Base-by-base conservation (phyloP, 139 green algal genomes). In the Micromonas commoda region DNA sequence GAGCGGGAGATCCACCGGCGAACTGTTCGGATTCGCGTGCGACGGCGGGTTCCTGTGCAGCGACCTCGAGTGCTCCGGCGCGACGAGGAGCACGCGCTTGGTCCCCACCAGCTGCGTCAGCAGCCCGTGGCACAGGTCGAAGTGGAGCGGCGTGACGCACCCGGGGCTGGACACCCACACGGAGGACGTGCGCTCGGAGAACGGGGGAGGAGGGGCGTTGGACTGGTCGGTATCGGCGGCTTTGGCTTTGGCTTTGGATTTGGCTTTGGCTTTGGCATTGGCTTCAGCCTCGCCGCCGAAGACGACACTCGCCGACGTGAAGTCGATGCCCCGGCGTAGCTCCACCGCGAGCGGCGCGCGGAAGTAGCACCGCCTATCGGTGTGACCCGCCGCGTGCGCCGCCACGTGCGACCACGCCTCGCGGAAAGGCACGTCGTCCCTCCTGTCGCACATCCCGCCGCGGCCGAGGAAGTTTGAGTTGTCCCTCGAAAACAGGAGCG, bases 61-160 rank as follows among this genome's bases (percentile, higher is more conserved):
- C 45, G 45, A 57, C 45, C 45, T 9, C 45, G 45, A 9, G 45
- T 57, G 45, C 45, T 57, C 45, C 68, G 68, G 68, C 34, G 37
- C 38, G 20, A 60, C 52, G 37, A 75, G 68, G 19, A 38, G 68
- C 9, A 61, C 68, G 68, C 37, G 68, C 29, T 71, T 71, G 4
- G 13, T 4, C 3, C 64, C 64, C 64, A 16, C 28, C 64, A 51
- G 13, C 60, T 85, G 80, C 37, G 26, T 60, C 16, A 85, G 52
- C 28, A 85, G 64, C 29, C 77, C 80, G 31, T 85, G 73, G 52
- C 76, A 81, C 37, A 53, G 61, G 65, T 85, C 80, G 54, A 73
- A 85, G 68, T 85, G 80, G 5, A 76, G n/a, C 32, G 80, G 80
- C 38, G 80, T 82, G 2, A 79, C 70, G 26, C 66, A 78, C 24